A percentile compares a stretch with the other conserved stretches of the same genome.
Evolutionary conservation across 2,329 filamentous ascomycete species (phyloP).

Genomic region (Simplicillium sp.): DNA sequence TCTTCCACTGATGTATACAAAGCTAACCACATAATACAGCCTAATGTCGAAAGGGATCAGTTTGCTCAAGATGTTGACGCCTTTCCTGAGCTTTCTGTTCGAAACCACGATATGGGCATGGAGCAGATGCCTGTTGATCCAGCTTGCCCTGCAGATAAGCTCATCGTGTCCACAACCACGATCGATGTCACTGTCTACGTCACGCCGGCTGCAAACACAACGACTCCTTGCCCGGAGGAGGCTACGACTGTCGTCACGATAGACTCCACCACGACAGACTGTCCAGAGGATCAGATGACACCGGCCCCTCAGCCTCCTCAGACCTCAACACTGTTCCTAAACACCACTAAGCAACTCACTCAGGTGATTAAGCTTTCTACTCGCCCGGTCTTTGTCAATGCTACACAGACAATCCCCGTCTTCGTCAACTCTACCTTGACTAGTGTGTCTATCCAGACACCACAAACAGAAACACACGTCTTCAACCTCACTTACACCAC

Average conservation of each 20-base stretch:
- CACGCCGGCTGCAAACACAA: neutral
- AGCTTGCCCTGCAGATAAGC: neutral
- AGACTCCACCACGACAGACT: conserved; percentile 6
- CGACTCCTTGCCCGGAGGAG: neutral
- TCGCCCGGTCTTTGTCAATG: no score
- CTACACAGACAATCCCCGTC: no score
- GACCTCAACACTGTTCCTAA: no score
- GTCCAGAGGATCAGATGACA: no score
- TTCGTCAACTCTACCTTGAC: no score
- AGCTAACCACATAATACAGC: no score
- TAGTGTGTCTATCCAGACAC: no score
- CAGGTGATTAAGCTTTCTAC: no score
- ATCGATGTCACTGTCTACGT: conserved; percentile 5
- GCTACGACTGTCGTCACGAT: conserved; percentile 6
- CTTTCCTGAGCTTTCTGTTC: neutral
- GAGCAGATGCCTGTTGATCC: neutral
- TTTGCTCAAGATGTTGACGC: neutral
- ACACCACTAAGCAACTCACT: no score
- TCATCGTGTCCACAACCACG: conserved; percentile 3
- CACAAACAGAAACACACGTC: no score
- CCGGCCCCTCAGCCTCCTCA: no score
- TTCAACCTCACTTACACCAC: no score
- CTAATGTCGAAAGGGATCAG: neutral
- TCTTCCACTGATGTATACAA: neutral
- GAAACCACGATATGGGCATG: neutral